These are phyloP conservation scores for Fraxinus excelsior DNA, from an alignment of 257 asterid genomes.

Conservation along the genomic window DNA sequence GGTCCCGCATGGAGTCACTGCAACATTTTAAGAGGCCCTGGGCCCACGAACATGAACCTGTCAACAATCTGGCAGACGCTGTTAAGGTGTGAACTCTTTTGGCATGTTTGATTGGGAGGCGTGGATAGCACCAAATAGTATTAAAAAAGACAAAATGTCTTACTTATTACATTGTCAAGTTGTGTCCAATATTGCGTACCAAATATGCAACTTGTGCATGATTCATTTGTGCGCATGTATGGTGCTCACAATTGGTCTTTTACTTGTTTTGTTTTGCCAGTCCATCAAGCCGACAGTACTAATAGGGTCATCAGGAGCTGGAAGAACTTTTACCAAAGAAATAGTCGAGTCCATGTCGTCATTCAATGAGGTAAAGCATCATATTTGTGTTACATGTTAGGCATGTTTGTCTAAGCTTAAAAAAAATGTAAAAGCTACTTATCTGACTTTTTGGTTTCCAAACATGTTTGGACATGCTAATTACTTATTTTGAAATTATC, in stretches of 20 bases:
- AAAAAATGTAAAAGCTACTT: no score
- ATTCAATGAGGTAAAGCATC: slow-evolving; percentile 43
- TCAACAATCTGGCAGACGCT: slow-evolving; percentile 54
- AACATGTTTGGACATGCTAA: not conserved
- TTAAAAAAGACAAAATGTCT: not conserved
- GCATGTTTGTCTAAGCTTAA: not conserved
- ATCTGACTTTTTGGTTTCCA: not conserved
- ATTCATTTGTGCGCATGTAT: no score
- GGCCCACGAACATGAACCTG: slow-evolving; percentile 71
- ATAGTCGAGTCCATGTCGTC: slow-evolving; percentile 57
- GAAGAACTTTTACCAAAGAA: slow-evolving; percentile 65
- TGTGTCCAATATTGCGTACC: no score
- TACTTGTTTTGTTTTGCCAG: slow-evolving; percentile 12
- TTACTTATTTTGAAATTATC: no score
- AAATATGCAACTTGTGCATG: not conserved
- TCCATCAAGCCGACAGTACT: slow-evolving; percentile 57
- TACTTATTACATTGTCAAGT: not conserved
- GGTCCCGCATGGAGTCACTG: slow-evolving; percentile 60
- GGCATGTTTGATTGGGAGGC: not conserved
- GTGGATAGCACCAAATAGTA: not conserved
- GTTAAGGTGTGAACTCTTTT: slow-evolving; percentile 44
- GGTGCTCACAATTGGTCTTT: not conserved
- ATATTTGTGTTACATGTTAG: not conserved
- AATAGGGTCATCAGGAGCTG: slow-evolving; percentile 72
- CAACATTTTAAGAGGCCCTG: slow-evolving; percentile 79